Evolutionary conservation across 208 protist genomes (phyloP).

Genomic region (Acanthamoeba lenticulata): DNA sequence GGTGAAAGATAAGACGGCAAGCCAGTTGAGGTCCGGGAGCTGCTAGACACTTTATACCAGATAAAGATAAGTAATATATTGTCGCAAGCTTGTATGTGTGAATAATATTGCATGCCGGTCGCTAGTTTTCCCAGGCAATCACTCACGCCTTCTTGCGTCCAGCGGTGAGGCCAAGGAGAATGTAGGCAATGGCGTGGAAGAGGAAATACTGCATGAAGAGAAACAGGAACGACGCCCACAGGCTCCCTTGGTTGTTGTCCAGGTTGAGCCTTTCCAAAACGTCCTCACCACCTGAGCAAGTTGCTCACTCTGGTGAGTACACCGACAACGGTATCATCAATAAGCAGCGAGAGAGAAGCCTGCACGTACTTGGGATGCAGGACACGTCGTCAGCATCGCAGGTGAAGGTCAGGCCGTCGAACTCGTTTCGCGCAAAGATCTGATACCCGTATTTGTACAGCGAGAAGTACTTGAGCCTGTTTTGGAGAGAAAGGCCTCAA

Average conservation of each 20-base stretch:
- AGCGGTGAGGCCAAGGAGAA: background rate
- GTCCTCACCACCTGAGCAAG: background rate
- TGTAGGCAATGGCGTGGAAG: background rate
- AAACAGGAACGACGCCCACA: slow-evolving; percentile 51
- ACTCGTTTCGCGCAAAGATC: background rate
- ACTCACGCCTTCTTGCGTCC: background rate
- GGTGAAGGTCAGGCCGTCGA: slow-evolving; percentile 33
- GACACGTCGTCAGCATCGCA: background rate
- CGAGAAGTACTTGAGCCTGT: slow-evolving; percentile 34
- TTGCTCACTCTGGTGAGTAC: background rate
- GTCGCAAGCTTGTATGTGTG: no score
- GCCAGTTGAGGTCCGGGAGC: no score
- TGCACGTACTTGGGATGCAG: background rate
- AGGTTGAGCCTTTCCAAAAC: background rate
- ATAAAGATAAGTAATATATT: no score
- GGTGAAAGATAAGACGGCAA: no score
- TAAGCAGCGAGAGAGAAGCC: background rate
- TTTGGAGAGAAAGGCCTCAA: no score
- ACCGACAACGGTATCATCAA: background rate
- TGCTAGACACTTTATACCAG: no score
- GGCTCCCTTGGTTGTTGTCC: slow-evolving; percentile 2
- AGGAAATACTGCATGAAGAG: slow-evolving; percentile 39
- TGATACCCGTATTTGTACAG: slow-evolving; percentile 23
- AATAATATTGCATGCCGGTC: no score
- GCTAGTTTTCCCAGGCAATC: no score